Evolutionary conservation across 176 grass and related monocot species (phyloP).

Genomic region (Juncus effusus): DNA sequence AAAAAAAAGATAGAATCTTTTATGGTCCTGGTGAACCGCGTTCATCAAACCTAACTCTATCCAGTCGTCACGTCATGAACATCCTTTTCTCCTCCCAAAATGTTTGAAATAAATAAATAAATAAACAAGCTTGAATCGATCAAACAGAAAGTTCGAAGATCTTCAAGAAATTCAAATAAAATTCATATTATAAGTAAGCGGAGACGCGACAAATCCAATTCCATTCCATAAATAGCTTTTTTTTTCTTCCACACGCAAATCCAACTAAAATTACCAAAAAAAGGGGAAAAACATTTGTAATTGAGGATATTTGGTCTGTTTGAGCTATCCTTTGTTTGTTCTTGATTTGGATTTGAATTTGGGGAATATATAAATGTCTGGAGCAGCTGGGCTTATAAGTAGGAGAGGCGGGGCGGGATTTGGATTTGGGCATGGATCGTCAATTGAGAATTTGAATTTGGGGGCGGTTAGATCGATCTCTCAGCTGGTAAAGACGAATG

Average conservation of each 20-base stretch:
- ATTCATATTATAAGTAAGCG: no score
- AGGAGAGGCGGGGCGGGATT: slow-evolving; percentile 14
- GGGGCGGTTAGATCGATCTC: slow-evolving; percentile 40
- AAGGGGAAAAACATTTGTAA: not conserved
- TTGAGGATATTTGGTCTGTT: slow-evolving; percentile 5
- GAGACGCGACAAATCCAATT: no score
- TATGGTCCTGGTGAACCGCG: no score
- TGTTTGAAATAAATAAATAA: no score
- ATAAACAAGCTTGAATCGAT: no score
- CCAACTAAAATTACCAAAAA: slow-evolving; percentile 12
- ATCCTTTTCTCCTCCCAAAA: no score
- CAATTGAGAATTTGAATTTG: slow-evolving; percentile 27
- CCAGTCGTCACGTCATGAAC: no score
- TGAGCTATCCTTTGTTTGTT: slow-evolving; percentile 1
- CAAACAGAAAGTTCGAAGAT: no score
- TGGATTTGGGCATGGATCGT: slow-evolving; percentile 20
- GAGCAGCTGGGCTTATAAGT: slow-evolving; percentile 24
- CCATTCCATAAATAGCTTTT: slow-evolving; percentile 22
- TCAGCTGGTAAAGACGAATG: slow-evolving; percentile 90
- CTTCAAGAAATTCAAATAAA: no score
- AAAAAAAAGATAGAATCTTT: no score
- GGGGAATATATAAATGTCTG: slow-evolving; percentile 12
- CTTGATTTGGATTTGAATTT: slow-evolving; percentile 17
- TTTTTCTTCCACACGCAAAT: slow-evolving; percentile 25
- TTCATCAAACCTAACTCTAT: no score